Conservation (phyloP, 192 early-diverging fungal species). For the Coemansia umbellata region DNA sequence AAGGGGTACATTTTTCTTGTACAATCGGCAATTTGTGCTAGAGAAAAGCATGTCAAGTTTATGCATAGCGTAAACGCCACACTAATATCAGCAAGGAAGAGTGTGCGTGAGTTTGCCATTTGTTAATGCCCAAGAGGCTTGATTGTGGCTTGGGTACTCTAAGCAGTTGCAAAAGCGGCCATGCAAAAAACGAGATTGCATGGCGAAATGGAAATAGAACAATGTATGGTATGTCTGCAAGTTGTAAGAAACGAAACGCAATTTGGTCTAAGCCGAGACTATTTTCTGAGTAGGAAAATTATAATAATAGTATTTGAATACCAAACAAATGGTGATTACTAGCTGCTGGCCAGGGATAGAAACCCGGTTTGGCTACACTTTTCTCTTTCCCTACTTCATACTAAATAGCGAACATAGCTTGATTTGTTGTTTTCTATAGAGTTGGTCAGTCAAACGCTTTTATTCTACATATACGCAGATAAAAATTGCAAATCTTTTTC, state of each 20-base stretch:
- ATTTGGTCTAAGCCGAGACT: no score
- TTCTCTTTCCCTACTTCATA: no score
- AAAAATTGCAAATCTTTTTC: neutral
- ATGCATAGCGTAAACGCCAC: neutral
- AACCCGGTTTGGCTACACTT: no score
- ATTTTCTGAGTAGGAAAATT: neutral
- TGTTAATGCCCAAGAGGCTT: neutral
- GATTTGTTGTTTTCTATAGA: no score
- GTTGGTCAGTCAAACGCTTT: no score
- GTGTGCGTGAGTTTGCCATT: neutral
- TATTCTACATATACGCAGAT: neutral
- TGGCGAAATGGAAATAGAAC: neutral
- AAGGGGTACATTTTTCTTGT: no score
- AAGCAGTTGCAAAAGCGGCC: neutral
- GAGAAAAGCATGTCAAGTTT: no score
- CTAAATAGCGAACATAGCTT: no score
- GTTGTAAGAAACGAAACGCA: neutral
- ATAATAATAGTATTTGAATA: neutral
- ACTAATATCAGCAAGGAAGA: neutral
- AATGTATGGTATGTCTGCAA: neutral
- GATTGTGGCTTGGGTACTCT: neutral
- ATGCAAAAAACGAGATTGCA: neutral
- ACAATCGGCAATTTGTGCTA: no score
- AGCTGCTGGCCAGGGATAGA: neutral
- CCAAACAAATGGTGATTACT: neutral